A percentile compares a stretch with the other conserved stretches of the same genome.
Conservation (phyloP, 1,284 basidiomycete species). For the Inonotus obliquus region DNA sequence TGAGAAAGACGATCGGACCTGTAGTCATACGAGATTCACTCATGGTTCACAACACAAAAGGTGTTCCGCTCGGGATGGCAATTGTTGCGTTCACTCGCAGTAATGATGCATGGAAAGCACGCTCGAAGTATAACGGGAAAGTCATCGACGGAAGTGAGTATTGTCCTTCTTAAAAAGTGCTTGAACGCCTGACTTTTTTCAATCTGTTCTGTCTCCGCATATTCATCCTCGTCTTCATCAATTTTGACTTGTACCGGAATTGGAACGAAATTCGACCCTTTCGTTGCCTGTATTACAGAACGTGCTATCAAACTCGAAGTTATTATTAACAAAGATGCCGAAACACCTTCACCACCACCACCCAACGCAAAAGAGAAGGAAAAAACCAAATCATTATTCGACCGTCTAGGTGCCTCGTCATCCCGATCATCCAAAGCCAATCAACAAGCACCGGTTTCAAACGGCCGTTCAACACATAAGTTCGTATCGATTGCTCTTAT, state of each 20-base stretch:
- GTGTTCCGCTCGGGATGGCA: slow-evolving; percentile 70
- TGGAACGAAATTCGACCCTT: background rate
- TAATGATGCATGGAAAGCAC: slow-evolving; percentile 56
- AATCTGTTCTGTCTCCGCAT: no score
- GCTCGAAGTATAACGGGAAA: slow-evolving; percentile 65
- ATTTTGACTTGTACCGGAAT: no score
- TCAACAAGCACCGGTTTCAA: background rate
- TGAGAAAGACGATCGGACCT: slow-evolving; percentile 69
- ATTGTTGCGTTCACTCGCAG: slow-evolving; percentile 57
- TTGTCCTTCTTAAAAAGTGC: background rate
- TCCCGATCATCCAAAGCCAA: no score
- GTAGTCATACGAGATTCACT: slow-evolving; percentile 51
- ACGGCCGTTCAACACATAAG: background rate
- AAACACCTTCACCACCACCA: background rate
- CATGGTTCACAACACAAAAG: slow-evolving; percentile 67
- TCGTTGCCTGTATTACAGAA: slow-evolving; percentile 3
- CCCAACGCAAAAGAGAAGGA: background rate
- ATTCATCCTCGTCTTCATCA: no score
- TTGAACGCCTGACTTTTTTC: background rate
- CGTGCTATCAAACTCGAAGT: slow-evolving; percentile 17
- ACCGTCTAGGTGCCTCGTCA: background rate
- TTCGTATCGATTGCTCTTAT: background rate
- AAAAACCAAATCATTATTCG: slow-evolving; percentile 10
- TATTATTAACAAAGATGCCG: slow-evolving; percentile 1
- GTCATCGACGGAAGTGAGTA: slow-evolving; percentile 69